Conservation (phyloP, 2,329 filamentous ascomycete genomes). For the Cladosporium sp. region DNA sequence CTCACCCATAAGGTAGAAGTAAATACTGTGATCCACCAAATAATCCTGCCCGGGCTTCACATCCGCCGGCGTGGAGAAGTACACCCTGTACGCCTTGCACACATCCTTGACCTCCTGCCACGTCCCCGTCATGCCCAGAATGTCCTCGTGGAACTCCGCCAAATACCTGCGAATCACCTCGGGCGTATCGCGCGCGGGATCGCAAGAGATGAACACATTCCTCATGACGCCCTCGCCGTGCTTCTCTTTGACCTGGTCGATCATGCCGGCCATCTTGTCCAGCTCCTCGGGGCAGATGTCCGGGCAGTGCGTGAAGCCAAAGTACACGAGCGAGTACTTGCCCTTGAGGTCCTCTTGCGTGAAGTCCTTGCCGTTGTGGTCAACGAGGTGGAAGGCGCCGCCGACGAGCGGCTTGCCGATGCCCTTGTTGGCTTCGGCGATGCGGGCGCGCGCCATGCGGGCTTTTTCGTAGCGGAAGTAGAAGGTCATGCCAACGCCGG, state of each 20-base stretch:
- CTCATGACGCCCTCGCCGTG: conserved; percentile 56
- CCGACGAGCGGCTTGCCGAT: conserved; percentile 92
- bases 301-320: conserved; percentile 96
- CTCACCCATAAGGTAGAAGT: conserved; percentile 94
- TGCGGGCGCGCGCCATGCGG: conserved; percentile 81
- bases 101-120: conserved; percentile 92
- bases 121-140: conserved; percentile 86
- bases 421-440: conserved; percentile 90
- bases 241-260: conserved; percentile 63
- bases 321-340: conserved; percentile 87
- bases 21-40: conserved; percentile 97
- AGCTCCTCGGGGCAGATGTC: conserved; percentile 99
- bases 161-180: conserved; percentile 82
- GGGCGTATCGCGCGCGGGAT: conserved; percentile 87
- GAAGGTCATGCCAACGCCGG: conserved; percentile 74
- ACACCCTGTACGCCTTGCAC: conserved; percentile 95
- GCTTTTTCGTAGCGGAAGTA: conserved; percentile 95
- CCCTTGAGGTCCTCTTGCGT: conserved; percentile 81
- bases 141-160: conserved; percentile 80
- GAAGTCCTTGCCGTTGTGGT: conserved; percentile 77
- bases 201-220: conserved; percentile 92
- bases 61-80: conserved; percentile 88
- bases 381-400: conserved; percentile 76
- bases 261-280: conserved; percentile 98
- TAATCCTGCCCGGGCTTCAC: conserved; percentile 95